Percentiles rank a stretch among this genome's conserved stretches.
phyloP scores from a whole-genome alignment of 2,329 filamentous ascomycete species.

The Fusarium buharicum region DNA sequence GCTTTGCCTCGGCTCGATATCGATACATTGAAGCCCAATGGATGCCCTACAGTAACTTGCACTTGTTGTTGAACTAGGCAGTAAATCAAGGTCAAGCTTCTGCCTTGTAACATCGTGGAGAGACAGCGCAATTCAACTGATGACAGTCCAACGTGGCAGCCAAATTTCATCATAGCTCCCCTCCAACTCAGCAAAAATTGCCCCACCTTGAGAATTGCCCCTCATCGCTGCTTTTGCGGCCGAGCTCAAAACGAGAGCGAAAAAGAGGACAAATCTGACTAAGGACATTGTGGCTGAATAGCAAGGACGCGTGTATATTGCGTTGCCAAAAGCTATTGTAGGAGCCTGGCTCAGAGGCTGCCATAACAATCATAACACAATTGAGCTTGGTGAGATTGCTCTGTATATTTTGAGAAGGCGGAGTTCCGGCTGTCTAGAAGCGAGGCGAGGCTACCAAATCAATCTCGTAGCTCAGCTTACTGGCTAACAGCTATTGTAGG shows the following conservation, averaged over 20 bases:
- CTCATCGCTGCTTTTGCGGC: conserved; percentile 68
- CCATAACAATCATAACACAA: conserved; percentile 19
- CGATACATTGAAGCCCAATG: conserved; percentile 7
- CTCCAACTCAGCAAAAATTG: conserved; percentile 53
- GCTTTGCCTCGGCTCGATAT: conserved; percentile 9
- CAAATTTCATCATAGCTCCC: conserved; percentile 46
- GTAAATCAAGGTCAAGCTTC: not conserved
- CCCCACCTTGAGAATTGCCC: conserved; percentile 64
- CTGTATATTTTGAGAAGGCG: conserved; percentile 30
- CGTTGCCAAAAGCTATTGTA: conserved; percentile 28
- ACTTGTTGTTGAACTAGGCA: not conserved
- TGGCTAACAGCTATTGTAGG: conserved; percentile 30
- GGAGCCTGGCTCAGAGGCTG: conserved; percentile 37
- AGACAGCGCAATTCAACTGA: conserved; percentile 21
- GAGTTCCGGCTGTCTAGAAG: conserved; percentile 28
- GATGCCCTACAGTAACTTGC: conserved; percentile 9
- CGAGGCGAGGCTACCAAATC: conserved; percentile 32
- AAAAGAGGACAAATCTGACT: conserved; percentile 13
- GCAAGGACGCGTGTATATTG: conserved; percentile 35
- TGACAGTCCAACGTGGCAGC: conserved; percentile 38
- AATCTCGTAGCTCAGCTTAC: conserved; percentile 30
- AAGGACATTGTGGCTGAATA: conserved; percentile 12
- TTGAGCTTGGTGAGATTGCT: conserved; percentile 39
- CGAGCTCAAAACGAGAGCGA: conserved; percentile 29
- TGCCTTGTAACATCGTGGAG: not conserved